A percentile compares a stretch with the other conserved stretches of the same genome.
Evolutionary conservation across 805 yeast genomes (phyloP).

Genomic region (Wickerhamomyces ciferrii): DNA sequence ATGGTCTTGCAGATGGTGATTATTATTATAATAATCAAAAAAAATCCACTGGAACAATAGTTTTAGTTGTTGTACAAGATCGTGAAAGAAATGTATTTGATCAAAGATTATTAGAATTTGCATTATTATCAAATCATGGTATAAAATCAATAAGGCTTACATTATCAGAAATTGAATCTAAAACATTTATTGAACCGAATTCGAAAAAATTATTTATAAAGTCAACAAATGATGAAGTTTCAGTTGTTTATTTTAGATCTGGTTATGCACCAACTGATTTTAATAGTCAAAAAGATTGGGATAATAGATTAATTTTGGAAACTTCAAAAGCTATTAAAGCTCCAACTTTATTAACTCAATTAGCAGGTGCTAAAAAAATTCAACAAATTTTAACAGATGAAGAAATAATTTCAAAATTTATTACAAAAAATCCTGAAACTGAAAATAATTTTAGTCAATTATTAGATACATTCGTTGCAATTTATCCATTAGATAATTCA

Average conservation of each 20-base stretch:
- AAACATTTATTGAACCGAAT: slow-evolving; percentile 32
- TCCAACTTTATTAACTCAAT: slow-evolving; percentile 83
- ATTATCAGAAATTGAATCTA: slow-evolving; percentile 47
- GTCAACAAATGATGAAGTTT: slow-evolving; percentile 56
- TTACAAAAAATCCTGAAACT: slow-evolving; percentile 25
- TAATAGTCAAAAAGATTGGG: slow-evolving; percentile 65
- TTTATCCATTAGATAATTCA: slow-evolving; percentile 79
- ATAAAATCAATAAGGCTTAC: slow-evolving; percentile 63
- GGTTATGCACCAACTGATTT: slow-evolving; percentile 89
- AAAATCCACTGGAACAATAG: slow-evolving; percentile 36
- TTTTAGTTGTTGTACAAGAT: slow-evolving; percentile 78
- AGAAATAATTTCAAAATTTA: slow-evolving; percentile 40
- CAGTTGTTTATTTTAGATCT: slow-evolving; percentile 85
- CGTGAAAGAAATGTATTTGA: slow-evolving; percentile 88
- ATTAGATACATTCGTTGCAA: slow-evolving; percentile 68
- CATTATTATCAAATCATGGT: slow-evolving; percentile 49
- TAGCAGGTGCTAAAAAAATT: slow-evolving; percentile 89
- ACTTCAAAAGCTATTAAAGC: slow-evolving; percentile 80
- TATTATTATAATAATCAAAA: slow-evolving; percentile 39
- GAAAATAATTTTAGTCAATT: slow-evolving; percentile 26
- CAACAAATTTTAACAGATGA: slow-evolving; percentile 80
- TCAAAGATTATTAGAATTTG: slow-evolving; percentile 79
- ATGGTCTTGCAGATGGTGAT: slow-evolving; percentile 66
- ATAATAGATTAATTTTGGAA: slow-evolving; percentile 68
- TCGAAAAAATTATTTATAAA: slow-evolving; percentile 45